These are phyloP conservation scores for Fragilaria crotonensis DNA, from an alignment of 108 stramenopile genomes.

Conservation along the genomic window DNA sequence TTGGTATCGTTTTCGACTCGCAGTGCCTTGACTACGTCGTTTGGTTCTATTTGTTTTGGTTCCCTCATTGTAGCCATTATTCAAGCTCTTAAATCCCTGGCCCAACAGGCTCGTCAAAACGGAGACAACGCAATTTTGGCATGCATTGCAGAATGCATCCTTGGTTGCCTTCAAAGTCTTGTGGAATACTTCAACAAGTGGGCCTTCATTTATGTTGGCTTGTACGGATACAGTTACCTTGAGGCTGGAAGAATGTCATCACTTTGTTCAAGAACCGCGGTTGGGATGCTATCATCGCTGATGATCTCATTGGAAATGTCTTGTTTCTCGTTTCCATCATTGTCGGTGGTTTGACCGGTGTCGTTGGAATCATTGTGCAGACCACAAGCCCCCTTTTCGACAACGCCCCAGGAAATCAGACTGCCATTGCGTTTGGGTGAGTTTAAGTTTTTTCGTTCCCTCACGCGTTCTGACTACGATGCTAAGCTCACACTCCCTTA, in stretches of 20 bases:
- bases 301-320: conserved; percentile 74
- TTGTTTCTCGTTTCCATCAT: conserved; percentile 45
- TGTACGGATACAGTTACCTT: conserved; percentile 76
- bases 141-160: conserved; percentile 61
- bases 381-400: conserved; percentile 31
- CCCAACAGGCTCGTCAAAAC: conserved; percentile 44
- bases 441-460: conserved; percentile 12
- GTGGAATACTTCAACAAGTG: conserved; percentile 82
- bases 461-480: too few species aligned
- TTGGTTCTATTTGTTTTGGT: conserved; percentile 91
- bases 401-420: conserved; percentile 20
- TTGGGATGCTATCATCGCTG: conserved; percentile 89
- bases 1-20: too few species aligned
- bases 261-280: conserved; percentile 80
- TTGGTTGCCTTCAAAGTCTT: conserved; percentile 39
- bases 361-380: conserved; percentile 36
- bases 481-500: too few species aligned
- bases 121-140: conserved; percentile 39
- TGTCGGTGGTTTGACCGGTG: conserved; percentile 58
- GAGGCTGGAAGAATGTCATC: conserved; percentile 77
- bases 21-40: conserved; percentile 62
- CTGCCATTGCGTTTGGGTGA: conserved; percentile 37
- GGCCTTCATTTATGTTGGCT: conserved; percentile 74
- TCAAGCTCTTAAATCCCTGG: conserved; percentile 57
- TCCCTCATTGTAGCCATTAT: conserved; percentile 80